Evolutionary conservation across 2,329 filamentous ascomycete genomes (phyloP).

Genomic region (Claviceps digitariae): DNA sequence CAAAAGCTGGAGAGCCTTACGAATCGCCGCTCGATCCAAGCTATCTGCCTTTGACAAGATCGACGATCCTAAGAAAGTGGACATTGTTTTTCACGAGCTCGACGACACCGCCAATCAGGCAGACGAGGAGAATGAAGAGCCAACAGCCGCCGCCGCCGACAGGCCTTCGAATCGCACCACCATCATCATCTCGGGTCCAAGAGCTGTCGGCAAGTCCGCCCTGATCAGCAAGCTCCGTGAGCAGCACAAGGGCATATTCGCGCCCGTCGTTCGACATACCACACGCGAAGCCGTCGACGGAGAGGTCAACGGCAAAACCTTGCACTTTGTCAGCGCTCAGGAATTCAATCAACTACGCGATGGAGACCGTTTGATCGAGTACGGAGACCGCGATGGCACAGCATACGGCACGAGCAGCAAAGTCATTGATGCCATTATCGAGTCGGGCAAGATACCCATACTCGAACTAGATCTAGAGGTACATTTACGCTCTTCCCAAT

Average conservation of each 20-base stretch:
- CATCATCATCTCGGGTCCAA: constrained; percentile 56
- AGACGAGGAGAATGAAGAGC: constrained; percentile 17
- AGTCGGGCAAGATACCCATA: constrained; percentile 45
- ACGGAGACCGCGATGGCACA: constrained; percentile 31
- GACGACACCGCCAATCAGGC: constrained; percentile 23
- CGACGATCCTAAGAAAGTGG: constrained; percentile 64
- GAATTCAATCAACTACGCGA: constrained; percentile 46
- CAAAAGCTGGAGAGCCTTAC: constrained; percentile 80
- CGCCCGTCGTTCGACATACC: constrained; percentile 40
- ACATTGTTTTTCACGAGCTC: constrained; percentile 39
- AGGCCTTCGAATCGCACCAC: constrained; percentile 36
- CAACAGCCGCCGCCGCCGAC: constrained; percentile 17
- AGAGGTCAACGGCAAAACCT: constrained; percentile 38
- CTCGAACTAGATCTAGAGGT: constrained; percentile 41
- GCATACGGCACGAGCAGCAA: constrained; percentile 45
- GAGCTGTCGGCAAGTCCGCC: constrained; percentile 47
- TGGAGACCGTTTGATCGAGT: constrained; percentile 46
- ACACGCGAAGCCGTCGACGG: constrained; percentile 35
- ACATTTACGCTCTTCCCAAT: constrained; percentile 11
- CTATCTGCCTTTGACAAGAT: constrained; percentile 76
- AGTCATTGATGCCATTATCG: constrained; percentile 35
- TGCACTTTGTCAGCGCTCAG: constrained; percentile 41
- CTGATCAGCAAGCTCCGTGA: constrained; percentile 50
- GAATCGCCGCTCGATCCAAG: constrained; percentile 61
- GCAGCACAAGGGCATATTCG: constrained; percentile 52